phyloP scores from a whole-genome alignment of 495 filamentous ascomycete genomes.

The Astrocystis sublimbata region DNA sequence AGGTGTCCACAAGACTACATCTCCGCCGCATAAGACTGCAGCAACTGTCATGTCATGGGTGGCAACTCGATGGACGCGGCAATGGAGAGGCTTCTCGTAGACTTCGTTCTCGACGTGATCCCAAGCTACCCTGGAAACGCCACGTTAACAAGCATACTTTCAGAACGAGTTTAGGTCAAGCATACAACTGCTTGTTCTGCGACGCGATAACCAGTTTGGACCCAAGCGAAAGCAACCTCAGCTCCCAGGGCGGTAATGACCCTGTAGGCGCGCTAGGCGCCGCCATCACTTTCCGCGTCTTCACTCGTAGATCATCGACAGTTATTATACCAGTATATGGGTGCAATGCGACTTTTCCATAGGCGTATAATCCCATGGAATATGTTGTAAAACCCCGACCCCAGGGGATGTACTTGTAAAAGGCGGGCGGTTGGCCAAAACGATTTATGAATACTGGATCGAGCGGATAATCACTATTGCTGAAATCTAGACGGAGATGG shows the following conservation, averaged over 20 bases:
- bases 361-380: conserved; percentile 29
- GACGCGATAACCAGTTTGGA: conserved; percentile 29
- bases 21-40: conserved; percentile 23
- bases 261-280: conserved; percentile 20
- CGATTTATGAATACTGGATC: conserved; percentile 23
- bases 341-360: conserved; percentile 36
- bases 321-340: conserved; percentile 18
- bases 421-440: neutral
- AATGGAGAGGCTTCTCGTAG: conserved; percentile 23
- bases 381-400: no score
- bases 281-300: conserved; percentile 30
- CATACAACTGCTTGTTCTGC: conserved; percentile 28
- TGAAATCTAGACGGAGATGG: neutral
- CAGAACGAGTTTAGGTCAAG: neutral
- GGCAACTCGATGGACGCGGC: conserved; percentile 4
- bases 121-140: conserved; percentile 25
- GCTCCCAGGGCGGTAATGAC: no score
- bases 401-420: conserved; percentile 14
- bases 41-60: conserved; percentile 23
- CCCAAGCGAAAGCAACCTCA: conserved; percentile 27
- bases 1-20: conserved; percentile 24
- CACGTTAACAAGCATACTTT: conserved; percentile 8
- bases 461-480: conserved; percentile 23
- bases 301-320: conserved; percentile 32
- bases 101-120: conserved; percentile 24